These are phyloP conservation scores for Wickerhamomyces sp. DNA, from an alignment of 1,139 yeast species.

Conservation along the genomic window DNA sequence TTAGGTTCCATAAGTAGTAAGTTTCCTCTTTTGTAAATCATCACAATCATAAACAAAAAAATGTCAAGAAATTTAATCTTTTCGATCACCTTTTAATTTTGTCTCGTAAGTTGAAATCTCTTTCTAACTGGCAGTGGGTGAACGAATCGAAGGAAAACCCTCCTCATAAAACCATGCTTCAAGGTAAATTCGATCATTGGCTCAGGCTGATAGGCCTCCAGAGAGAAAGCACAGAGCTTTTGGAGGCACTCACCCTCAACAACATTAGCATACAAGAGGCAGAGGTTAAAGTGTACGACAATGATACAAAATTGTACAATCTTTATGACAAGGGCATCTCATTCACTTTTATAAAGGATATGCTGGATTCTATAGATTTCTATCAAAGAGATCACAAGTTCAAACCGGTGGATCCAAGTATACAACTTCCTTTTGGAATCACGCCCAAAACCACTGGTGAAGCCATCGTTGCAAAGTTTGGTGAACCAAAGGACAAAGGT, in stretches of 20 bases:
- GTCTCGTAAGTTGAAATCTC: no score
- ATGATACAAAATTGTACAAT: slow-evolving; percentile 7
- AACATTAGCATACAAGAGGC: not conserved
- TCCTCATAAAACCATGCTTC: no score
- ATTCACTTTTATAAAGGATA: slow-evolving; percentile 14
- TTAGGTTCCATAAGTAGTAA: no score
- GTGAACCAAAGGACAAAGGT: slow-evolving; percentile 29
- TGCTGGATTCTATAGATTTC: slow-evolving; percentile 27
- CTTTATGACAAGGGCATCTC: slow-evolving; percentile 12
- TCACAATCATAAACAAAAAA: no score
- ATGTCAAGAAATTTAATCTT: no score
- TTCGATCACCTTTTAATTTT: no score
- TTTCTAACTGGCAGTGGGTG: no score
- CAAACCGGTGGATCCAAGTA: slow-evolving; percentile 1
- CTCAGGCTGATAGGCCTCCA: not conserved
- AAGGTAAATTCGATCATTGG: no score
- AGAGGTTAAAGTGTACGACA: slow-evolving; percentile 2
- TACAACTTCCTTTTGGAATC: slow-evolving; percentile 9
- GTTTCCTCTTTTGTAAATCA: no score
- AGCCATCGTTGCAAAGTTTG: slow-evolving; percentile 21
- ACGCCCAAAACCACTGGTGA: slow-evolving; percentile 14
- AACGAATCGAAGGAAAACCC: no score
- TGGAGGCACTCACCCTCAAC: not conserved
- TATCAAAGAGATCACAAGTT: slow-evolving; percentile 18
- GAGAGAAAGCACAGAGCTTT: not conserved